These are phyloP conservation scores for Zizania latifolia DNA, from an alignment of 176 grass and related monocot genomes.

Conservation along the genomic window DNA sequence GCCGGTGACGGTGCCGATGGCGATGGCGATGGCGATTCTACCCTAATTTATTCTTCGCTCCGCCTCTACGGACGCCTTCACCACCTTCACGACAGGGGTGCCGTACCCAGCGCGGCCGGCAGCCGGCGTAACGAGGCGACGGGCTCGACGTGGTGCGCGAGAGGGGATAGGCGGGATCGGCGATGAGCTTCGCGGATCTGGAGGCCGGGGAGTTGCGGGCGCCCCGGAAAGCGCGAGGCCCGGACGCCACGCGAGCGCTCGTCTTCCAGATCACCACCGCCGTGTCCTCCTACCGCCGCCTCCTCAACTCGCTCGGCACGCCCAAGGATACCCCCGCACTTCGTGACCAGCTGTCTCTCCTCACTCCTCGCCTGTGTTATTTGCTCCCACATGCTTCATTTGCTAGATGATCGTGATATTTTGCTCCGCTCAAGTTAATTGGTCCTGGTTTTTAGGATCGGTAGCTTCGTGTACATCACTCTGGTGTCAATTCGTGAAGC, in stretches of 20 bases:
- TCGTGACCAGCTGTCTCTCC: slow-evolving; percentile 67
- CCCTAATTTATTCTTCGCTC: not conserved
- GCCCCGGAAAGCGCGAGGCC: slow-evolving; percentile 22
- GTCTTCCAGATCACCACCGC: slow-evolving; percentile 88
- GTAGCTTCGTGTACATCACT: too few species aligned
- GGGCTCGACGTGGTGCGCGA: not conserved
- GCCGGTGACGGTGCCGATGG: too few species aligned
- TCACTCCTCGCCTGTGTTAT: not conserved
- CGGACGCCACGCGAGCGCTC: slow-evolving; percentile 48
- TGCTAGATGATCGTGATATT: not conserved
- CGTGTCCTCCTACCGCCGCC: slow-evolving; percentile 80
- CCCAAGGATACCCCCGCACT: slow-evolving; percentile 78
- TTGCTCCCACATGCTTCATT: not conserved
- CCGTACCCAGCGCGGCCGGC: not conserved
- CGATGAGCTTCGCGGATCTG: slow-evolving; percentile 98
- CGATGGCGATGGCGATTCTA: slow-evolving; percentile 16
- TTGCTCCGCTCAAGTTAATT: not conserved
- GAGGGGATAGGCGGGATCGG: not conserved
- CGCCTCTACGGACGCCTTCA: not conserved
- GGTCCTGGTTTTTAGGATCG: not conserved
- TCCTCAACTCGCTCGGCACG: slow-evolving; percentile 86
- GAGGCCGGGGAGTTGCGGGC: slow-evolving; percentile 61
- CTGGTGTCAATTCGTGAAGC: not conserved
- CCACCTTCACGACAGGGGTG: slow-evolving; percentile 3
- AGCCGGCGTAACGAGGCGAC: not conserved